Conservation (phyloP, 1,284 basidiomycete genomes). For the Cystobasidium pallidum region DNA sequence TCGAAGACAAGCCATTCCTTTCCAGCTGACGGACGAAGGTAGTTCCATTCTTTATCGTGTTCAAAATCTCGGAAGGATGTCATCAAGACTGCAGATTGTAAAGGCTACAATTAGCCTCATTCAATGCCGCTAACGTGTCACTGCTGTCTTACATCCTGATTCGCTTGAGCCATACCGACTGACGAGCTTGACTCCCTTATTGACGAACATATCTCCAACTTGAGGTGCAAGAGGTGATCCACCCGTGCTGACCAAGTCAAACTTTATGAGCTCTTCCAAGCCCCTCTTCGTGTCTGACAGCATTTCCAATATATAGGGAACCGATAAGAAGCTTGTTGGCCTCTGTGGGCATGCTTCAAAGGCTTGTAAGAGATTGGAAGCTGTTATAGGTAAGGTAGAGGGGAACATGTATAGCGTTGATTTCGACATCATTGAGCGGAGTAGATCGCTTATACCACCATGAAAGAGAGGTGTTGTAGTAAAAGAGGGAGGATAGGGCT, state of each 20-base stretch:
- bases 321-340: constrained; percentile 45
- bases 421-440: constrained; percentile 58
- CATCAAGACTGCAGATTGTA: constrained; percentile 57
- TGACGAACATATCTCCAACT: constrained; percentile 64
- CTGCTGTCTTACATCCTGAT: constrained; percentile 54
- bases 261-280: constrained; percentile 58
- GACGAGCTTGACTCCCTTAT: constrained; percentile 63
- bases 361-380: constrained; percentile 54
- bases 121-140: too few relatives aligned
- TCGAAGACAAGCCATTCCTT: constrained; percentile 61
- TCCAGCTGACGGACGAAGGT: constrained; percentile 60
- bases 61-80: constrained; percentile 63
- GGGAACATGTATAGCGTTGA: constrained; percentile 58
- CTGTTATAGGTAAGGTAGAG: constrained; percentile 56
- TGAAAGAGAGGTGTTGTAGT: constrained; percentile 60
- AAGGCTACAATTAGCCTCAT: not conserved
- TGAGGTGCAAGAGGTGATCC: constrained; percentile 60
- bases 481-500: constrained; percentile 54
- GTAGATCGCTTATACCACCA: constrained; percentile 59
- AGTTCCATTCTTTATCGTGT: constrained; percentile 67
- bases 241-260: constrained; percentile 63
- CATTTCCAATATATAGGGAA: constrained; percentile 61
- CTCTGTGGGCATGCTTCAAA: constrained; percentile 52
- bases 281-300: constrained; percentile 64
- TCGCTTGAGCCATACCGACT: constrained; percentile 64